phyloP scores from a whole-genome alignment of 192 early-diverging fungal species.

The Coemansia sp. region DNA sequence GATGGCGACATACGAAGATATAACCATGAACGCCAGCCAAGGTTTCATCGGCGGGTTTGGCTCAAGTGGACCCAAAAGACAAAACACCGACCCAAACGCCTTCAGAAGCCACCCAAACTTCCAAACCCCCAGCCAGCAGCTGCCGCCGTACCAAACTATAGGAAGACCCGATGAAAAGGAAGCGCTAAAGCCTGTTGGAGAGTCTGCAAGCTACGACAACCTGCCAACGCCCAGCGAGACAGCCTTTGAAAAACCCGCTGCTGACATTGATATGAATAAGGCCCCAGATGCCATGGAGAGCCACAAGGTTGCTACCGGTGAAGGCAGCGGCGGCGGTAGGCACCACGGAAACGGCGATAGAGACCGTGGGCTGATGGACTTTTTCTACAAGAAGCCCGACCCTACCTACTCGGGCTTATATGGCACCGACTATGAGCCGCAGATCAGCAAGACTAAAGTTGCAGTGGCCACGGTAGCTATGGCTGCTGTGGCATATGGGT shows the following conservation, averaged over 20 bases:
- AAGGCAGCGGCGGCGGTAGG: not conserved
- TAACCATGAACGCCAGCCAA: conserved; percentile 5
- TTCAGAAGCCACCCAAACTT: conserved; percentile 5
- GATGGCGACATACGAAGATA: not conserved
- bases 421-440: conserved; percentile 42
- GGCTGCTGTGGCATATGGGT: conserved; percentile 13
- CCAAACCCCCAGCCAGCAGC: not conserved
- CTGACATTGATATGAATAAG: not conserved
- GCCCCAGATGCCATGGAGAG: not conserved
- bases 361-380: conserved; percentile 10
- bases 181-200: conserved; percentile 14
- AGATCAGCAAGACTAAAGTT: conserved; percentile 39
- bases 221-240: conserved; percentile 8
- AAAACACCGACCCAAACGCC: not conserved
- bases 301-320: no score
- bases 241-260: conserved; percentile 1
- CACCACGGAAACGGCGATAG: not conserved
- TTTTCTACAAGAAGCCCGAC: conserved; percentile 48
- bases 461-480: conserved; percentile 12
- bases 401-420: conserved; percentile 31
- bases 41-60: conserved; percentile 7
- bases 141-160: conserved; percentile 4
- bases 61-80: not conserved
- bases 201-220: conserved; percentile 27
- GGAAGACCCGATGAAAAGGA: conserved; percentile 11